Percentiles rank a stretch among this genome's conserved stretches.
These are phyloP conservation scores for Fusarium clavum DNA, from an alignment of 2,329 filamentous ascomycete genomes.

Conservation along the genomic window DNA sequence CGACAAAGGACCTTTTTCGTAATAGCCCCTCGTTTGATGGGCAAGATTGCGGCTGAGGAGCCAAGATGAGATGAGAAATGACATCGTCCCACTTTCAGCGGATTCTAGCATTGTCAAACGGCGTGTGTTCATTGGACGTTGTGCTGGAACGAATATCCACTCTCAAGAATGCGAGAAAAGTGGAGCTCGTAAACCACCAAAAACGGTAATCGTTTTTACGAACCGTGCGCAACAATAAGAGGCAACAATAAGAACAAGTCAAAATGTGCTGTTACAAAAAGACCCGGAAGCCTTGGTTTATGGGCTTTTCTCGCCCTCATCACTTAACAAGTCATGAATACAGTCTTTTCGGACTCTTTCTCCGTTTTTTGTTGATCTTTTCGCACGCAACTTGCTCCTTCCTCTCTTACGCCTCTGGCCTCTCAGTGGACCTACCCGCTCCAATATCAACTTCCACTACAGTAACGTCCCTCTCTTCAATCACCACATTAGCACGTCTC, in stretches of 20 bases:
- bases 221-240: constrained; percentile 1
- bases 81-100: background rate
- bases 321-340: background rate
- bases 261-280: background rate
- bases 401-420: background rate
- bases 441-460: background rate
- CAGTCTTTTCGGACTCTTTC: accelerated
- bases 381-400: background rate
- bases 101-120: background rate
- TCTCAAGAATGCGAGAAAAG: background rate
- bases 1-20: background rate
- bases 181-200: constrained; percentile 30
- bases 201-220: constrained; percentile 33
- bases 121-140: background rate
- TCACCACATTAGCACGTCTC: accelerated
- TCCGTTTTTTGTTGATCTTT: background rate
- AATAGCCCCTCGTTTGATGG: background rate
- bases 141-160: background rate
- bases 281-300: background rate
- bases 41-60: background rate
- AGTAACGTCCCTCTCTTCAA: background rate
- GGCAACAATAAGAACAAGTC: background rate
- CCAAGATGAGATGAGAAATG: background rate
- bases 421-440: background rate
- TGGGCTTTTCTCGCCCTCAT: background rate